These are phyloP conservation scores for Glomus cerebriforme DNA, from an alignment of 192 early-diverging fungal genomes.

Conservation along the genomic window DNA sequence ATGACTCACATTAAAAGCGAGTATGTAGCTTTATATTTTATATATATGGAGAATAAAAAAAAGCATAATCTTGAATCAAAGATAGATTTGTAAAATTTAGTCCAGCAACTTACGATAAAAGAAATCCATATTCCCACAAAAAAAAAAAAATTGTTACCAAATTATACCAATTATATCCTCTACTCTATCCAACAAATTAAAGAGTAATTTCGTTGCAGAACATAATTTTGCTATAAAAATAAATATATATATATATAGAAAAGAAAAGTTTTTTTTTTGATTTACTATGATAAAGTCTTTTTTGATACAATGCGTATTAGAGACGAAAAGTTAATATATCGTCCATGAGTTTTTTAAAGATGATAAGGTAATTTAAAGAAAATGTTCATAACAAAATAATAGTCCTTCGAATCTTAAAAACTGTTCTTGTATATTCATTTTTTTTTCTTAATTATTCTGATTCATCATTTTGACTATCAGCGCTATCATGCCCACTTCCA, in stretches of 20 bases:
- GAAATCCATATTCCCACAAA: not conserved
- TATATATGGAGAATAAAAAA: not conserved
- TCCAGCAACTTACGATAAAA: not conserved
- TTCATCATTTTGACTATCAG: conserved; percentile 26
- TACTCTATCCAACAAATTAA: not conserved
- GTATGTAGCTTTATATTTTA: not conserved
- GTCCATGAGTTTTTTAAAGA: not conserved
- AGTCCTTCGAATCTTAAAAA: not conserved
- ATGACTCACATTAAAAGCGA: not conserved
- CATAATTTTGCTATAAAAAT: not conserved
- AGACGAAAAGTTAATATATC: not conserved
- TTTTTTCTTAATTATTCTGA: conserved; percentile 20
- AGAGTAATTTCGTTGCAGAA: not conserved
- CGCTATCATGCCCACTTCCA: conserved; percentile 14
- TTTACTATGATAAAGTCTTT: not conserved
- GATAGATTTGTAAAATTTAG: not conserved
- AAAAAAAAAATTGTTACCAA: not conserved
- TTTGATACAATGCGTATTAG: not conserved
- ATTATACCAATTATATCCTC: too few species aligned
- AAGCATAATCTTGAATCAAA: not conserved
- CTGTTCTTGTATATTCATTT: not conserved
- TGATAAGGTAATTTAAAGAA: not conserved
- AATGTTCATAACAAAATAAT: not conserved
- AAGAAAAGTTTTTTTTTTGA: not conserved
- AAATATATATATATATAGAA: not conserved